Percentiles rank a stretch among this genome's conserved stretches.
phyloP scores from a whole-genome alignment of 78 protist species.

The Pelomyxa schiedti region DNA sequence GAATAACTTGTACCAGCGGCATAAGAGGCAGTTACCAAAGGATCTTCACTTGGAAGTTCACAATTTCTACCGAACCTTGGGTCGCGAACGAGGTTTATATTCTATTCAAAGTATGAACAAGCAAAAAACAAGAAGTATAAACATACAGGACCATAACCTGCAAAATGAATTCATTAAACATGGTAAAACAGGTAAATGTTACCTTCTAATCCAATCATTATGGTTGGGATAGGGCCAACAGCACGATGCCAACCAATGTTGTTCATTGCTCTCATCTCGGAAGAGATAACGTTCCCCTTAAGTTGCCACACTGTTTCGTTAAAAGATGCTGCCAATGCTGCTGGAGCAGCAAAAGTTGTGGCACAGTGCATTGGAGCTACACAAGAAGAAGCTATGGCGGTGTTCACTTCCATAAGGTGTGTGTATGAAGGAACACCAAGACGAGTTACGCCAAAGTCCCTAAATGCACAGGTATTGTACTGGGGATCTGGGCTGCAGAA shows the following conservation, averaged over 20 bases:
- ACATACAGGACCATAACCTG: too few species aligned
- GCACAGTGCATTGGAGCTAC: not conserved
- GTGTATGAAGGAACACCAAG: not conserved
- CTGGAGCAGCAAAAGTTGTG: not conserved
- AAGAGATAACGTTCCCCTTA: not conserved
- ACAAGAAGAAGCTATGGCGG: constrained; percentile 1
- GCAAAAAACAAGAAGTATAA: too few species aligned
- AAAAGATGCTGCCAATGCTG: not conserved
- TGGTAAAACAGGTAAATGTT: too few species aligned
- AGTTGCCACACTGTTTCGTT: not conserved
- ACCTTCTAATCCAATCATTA: not conserved
- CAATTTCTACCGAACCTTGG: constrained; percentile 53
- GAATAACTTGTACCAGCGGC: too few species aligned
- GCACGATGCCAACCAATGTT: not conserved
- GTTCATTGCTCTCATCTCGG: not conserved
- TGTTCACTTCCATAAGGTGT: not conserved
- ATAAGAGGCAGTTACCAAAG: constrained; percentile 10
- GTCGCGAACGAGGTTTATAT: constrained; percentile 46
- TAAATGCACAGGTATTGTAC: not conserved
- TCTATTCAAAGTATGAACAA: constrained; percentile 9
- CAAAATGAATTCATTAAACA: too few species aligned
- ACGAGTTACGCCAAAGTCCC: not conserved
- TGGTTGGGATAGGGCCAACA: not conserved
- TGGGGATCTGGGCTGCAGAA: not conserved
- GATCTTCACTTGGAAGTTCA: constrained; percentile 45